Percentiles rank a stretch among this genome's conserved stretches.
phyloP scores from a whole-genome alignment of 768 basidiomycete genomes.

The Albatrellus ellisii region DNA sequence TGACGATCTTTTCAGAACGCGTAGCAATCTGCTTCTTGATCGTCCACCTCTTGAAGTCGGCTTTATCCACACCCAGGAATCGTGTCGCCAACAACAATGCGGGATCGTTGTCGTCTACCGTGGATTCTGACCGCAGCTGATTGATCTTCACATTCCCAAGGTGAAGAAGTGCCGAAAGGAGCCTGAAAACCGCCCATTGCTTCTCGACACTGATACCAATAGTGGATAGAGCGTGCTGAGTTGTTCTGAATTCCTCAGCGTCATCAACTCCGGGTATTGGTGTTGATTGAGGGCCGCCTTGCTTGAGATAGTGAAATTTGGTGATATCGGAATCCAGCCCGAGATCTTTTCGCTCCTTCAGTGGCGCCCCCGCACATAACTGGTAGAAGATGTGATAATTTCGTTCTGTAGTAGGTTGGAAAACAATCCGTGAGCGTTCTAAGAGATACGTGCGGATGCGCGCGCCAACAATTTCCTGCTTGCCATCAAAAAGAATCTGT shows the following conservation, averaged over 20 bases:
- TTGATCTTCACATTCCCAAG: slow-evolving; percentile 96
- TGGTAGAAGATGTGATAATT: slow-evolving; percentile 99
- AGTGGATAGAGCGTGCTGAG: slow-evolving; percentile 90
- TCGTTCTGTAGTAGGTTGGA: slow-evolving; percentile 91
- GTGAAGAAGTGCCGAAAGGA: slow-evolving; percentile 87
- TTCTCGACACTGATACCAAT: slow-evolving; percentile 97
- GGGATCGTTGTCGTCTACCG: slow-evolving; percentile 72
- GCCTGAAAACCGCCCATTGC: slow-evolving; percentile 95
- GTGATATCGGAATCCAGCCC: slow-evolving; percentile 77
- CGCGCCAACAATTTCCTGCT: slow-evolving; percentile 95
- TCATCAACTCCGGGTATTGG: slow-evolving; percentile 92
- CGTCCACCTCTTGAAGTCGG: slow-evolving; percentile 98
- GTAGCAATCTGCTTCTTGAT: slow-evolving; percentile 96
- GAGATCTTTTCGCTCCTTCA: slow-evolving; percentile 91
- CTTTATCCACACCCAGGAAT: slow-evolving; percentile 78
- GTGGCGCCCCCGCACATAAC: slow-evolving; percentile 89
- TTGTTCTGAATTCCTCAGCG: slow-evolving; percentile 85
- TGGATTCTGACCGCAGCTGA: slow-evolving; percentile 67
- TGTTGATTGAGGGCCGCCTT: slow-evolving; percentile 81
- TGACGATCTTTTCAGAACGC: slow-evolving; percentile 90
- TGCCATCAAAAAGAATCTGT: slow-evolving; percentile 92
- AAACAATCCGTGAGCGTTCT: slow-evolving; percentile 94
- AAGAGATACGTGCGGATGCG: slow-evolving; percentile 97
- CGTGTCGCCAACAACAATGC: slow-evolving; percentile 72
- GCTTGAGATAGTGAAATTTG: slow-evolving; percentile 86